These are phyloP conservation scores for Didymella glomerata DNA, from an alignment of 2,329 filamentous ascomycete genomes.

Conservation along the genomic window DNA sequence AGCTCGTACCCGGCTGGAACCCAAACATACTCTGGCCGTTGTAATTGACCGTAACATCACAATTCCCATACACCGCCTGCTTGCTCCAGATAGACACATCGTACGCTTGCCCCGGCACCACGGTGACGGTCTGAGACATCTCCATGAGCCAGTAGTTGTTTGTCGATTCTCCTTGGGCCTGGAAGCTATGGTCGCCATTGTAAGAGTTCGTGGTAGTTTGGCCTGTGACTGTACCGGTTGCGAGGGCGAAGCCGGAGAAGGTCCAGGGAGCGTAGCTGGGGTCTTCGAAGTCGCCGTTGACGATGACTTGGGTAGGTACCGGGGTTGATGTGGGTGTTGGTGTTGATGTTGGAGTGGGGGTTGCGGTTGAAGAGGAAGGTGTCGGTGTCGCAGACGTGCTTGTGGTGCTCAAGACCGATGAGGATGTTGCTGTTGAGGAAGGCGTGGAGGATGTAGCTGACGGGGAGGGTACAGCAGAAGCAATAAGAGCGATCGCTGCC, in stretches of 20 bases:
- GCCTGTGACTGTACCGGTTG: background rate
- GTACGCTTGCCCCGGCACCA: background rate
- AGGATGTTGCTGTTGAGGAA: background rate
- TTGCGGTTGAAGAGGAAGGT: background rate
- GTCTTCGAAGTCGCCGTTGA: background rate
- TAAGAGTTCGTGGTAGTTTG: background rate
- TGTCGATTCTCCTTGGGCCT: background rate
- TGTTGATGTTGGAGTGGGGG: background rate
- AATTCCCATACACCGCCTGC: background rate
- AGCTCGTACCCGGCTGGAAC: background rate
- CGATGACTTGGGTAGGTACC: background rate
- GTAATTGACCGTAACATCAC: background rate
- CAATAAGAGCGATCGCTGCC: background rate
- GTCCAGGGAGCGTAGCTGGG: background rate
- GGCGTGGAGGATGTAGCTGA: background rate
- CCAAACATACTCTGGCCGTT: background rate
- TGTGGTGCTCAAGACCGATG: background rate
- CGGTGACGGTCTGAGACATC: background rate
- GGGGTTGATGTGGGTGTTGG: background rate
- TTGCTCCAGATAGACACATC: background rate
- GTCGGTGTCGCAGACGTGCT: background rate
- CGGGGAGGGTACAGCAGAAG: background rate
- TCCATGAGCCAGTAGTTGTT: slow-evolving; percentile 3
- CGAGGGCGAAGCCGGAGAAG: background rate
- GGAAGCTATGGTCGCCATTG: background rate